These are phyloP conservation scores for Nannochloris sp. DNA, from an alignment of 139 green algal species.

Conservation along the genomic window DNA sequence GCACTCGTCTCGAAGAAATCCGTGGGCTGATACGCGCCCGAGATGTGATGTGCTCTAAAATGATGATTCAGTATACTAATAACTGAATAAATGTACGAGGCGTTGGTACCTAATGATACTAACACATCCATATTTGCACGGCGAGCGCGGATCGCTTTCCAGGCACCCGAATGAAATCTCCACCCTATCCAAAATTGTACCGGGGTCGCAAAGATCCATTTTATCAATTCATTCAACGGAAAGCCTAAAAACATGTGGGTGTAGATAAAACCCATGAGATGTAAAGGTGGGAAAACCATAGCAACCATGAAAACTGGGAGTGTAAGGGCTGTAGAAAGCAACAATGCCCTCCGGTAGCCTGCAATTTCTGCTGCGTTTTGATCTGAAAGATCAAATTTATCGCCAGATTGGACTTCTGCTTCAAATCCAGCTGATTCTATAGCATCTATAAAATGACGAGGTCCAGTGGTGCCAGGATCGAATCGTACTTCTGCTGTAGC, in stretches of 20 bases:
- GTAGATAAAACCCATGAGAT: slow-evolving; percentile 29
- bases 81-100: slow-evolving; percentile 86
- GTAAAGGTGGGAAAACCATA: slow-evolving; percentile 75
- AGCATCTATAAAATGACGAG: slow-evolving; percentile 58
- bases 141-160: slow-evolving; percentile 47
- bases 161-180: slow-evolving; percentile 88
- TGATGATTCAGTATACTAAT: slow-evolving; percentile 75
- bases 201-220: slow-evolving; percentile 77
- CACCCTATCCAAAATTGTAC: slow-evolving; percentile 88
- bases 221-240: slow-evolving; percentile 65
- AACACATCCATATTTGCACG: slow-evolving; percentile 98
- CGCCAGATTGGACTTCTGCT: background rate
- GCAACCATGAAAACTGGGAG: slow-evolving; percentile 82
- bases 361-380: slow-evolving; percentile 39
- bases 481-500: slow-evolving; percentile 55
- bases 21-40: slow-evolving; percentile 49
- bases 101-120: slow-evolving; percentile 89
- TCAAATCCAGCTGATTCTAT: slow-evolving; percentile 55
- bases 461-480: slow-evolving; percentile 52
- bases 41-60: slow-evolving; percentile 31
- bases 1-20: slow-evolving; percentile 97
- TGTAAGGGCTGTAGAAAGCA: slow-evolving; percentile 54
- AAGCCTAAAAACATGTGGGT: slow-evolving; percentile 50
- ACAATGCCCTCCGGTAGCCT: slow-evolving; percentile 42
- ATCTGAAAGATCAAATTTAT: background rate